These are phyloP conservation scores for Solanum etuberosum DNA, from an alignment of 257 asterid genomes.

Conservation along the genomic window DNA sequence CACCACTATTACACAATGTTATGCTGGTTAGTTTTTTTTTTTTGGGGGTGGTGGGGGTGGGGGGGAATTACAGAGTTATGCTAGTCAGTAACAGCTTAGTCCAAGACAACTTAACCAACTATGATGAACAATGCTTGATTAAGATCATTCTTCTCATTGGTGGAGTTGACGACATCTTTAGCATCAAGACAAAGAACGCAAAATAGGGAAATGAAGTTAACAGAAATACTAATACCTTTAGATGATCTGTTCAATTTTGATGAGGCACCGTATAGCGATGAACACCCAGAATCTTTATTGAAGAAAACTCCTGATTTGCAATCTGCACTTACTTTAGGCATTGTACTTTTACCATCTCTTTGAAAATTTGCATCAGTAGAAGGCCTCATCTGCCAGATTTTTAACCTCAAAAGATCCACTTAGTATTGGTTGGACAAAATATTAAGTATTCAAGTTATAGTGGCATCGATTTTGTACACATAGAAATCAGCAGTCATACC, in stretches of 20 bases:
- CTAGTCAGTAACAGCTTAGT: not conserved
- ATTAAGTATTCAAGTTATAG: not conserved
- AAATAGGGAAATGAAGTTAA: not conserved
- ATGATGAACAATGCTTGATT: not conserved
- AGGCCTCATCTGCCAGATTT: constrained; percentile 3
- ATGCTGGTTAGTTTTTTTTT: not conserved
- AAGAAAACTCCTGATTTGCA: constrained; percentile 37
- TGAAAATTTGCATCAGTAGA: constrained; percentile 12
- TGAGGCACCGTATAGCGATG: constrained; percentile 20
- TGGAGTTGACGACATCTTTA: not conserved
- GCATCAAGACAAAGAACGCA: not conserved
- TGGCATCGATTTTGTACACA: not conserved
- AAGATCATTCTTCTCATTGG: constrained; percentile 1
- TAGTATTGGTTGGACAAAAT: not conserved
- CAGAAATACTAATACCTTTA: constrained; percentile 29
- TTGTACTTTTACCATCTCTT: constrained; percentile 22
- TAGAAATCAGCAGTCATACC: constrained; percentile 22
- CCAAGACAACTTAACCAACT: not conserved
- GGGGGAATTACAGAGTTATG: not conserved
- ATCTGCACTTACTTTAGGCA: constrained; percentile 44
- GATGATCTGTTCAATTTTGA: constrained; percentile 29
- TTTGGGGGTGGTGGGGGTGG: fast-evolving
- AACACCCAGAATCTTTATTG: constrained; percentile 24
- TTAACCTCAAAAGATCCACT: not conserved
- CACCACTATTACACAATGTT: not conserved